Evolutionary conservation across 306 rosid genomes (phyloP).

Genomic region (Sicyos baderoa): DNA sequence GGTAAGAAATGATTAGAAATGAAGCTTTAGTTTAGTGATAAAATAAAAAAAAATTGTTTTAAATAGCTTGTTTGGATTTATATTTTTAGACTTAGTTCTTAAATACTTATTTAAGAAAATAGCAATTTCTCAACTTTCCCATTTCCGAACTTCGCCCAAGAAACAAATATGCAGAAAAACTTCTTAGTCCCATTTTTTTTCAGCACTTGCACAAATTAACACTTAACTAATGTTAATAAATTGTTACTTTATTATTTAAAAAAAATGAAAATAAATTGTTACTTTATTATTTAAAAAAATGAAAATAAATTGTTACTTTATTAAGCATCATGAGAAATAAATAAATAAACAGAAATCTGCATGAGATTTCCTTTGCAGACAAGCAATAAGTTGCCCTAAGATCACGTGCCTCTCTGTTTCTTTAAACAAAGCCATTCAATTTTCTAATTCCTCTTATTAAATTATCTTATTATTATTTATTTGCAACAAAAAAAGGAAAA

Average conservation of each 20-base stretch:
- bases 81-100: no score
- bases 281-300: no score
- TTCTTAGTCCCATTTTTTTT: not conserved
- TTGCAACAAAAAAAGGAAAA: no score
- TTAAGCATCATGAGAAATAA: not conserved
- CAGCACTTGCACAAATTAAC: not conserved
- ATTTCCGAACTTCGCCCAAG: not conserved
- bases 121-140: not conserved
- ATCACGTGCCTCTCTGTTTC: slow-evolving; percentile 8
- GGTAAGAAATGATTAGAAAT: no score
- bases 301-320: no score
- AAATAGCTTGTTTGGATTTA: no score
- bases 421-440: not conserved
- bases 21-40: no score
- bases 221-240: no score
- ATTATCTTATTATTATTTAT: no score
- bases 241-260: not conserved
- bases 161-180: not conserved
- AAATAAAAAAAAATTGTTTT: no score
- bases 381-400: slow-evolving; percentile 11
- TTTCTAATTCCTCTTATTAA: no score
- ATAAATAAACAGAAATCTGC: slow-evolving; percentile 14
- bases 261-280: not conserved
- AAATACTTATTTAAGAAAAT: not conserved
- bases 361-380: not conserved